Evolutionary conservation across 345 rosid species (phyloP), one percentile per base, ranked within the genome.

Genomic region (Hevea brasiliensis): DNA sequence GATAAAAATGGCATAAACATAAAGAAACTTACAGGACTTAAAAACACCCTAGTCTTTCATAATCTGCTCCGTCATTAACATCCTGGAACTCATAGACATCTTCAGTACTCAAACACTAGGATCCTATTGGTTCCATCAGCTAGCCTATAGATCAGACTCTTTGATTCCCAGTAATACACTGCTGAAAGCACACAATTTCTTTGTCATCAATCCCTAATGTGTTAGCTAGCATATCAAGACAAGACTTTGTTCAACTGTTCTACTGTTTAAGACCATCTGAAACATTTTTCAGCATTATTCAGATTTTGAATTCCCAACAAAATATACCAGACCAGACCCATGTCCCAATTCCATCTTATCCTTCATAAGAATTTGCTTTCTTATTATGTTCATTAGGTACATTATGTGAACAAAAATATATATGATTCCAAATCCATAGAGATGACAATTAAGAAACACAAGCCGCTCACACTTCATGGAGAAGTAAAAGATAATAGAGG

Each of bases 111-210:
- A 67, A 70, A 32, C 65, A 42, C 41, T 57, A 73, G n/a, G 41
- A 73, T 65, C 51, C 68, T 65, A 73, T 41, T 42, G 65, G 45
- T 65, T 65, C 65, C 54, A 54, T 73, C 71, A 57, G 63, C 61
- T 72, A 73, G 11, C 71, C 45, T 64, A 54, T 41, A 2, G 18
- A 70, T 70, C 60, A 21, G 51, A 41, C 18, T 63, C 51, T 63
- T 41, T 63, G 11, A 23, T 58, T 21, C 29, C 13, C 4, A 8
- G 29, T 57, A 18, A 57, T 23, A 57, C 26, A 24, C 32, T 57
- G 29, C 61, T 10, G 32, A 26, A 27, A 57, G 35, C 61, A 23
- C 32, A 24, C 24, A 24, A 57, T 57, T 57, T 57, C 5, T 21
- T 23, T 24, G 7, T 21, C 15, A 24, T 4, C 61, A 57, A 57